Evolutionary conservation across 108 stramenopile genomes (phyloP).

Genomic region (Schizochytrium sp.): DNA sequence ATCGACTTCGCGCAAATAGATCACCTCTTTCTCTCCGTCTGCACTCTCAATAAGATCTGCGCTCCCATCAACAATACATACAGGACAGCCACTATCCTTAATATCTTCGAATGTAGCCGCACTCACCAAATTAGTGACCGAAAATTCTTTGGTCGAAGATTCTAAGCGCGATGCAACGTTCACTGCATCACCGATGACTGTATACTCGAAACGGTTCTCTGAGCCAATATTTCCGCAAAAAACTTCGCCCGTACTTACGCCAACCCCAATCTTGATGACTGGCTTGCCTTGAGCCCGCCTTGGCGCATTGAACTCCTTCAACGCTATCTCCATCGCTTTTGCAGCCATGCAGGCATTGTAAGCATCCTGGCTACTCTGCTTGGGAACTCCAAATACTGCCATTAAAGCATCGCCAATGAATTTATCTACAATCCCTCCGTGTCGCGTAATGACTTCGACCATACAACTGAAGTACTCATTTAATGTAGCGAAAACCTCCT

Average conservation of each 20-base stretch:
- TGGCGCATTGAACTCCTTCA: not conserved
- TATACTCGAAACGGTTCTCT: conserved; percentile 49
- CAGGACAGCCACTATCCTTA: not conserved
- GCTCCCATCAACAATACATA: not conserved
- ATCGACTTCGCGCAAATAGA: conserved; percentile 30
- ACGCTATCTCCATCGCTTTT: conserved; percentile 31
- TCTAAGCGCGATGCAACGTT: conserved; percentile 52
- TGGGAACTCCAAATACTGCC: conserved; percentile 52
- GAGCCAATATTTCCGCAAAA: conserved; percentile 55
- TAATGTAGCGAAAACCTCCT: conserved; percentile 30
- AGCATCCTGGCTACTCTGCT: not conserved
- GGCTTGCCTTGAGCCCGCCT: conserved; percentile 4
- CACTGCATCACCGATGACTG: conserved; percentile 45
- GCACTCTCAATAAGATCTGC: not conserved
- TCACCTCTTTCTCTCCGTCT: not conserved
- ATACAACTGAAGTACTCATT: conserved; percentile 56
- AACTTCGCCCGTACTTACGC: conserved; percentile 40
- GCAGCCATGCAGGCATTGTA: conserved; percentile 26
- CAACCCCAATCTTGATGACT: conserved; percentile 44
- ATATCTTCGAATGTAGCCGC: conserved; percentile 45
- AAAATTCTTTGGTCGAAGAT: conserved; percentile 33
- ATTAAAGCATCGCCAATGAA: conserved; percentile 59
- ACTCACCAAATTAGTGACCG: not conserved
- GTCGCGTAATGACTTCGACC: conserved; percentile 51
- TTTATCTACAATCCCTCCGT: conserved; percentile 60